A percentile compares a stretch with the other conserved stretches of the same genome.
These are phyloP conservation scores for Oryza longistaminata DNA, from an alignment of 176 grass and related monocot species.

Conservation along the genomic window DNA sequence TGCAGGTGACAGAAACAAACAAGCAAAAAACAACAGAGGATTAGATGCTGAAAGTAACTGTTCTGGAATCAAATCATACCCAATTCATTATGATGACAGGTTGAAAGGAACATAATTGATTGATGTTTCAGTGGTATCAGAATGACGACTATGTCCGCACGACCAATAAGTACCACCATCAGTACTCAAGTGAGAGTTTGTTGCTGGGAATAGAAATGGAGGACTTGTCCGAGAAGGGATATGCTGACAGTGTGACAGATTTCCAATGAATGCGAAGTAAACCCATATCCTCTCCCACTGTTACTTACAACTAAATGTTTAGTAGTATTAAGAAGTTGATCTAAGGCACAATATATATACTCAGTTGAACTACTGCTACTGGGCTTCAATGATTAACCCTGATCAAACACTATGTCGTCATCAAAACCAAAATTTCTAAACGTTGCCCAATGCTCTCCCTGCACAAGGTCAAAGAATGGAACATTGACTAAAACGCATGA, in stretches of 20 bases:
- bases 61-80: neutral
- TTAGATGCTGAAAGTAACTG: neutral
- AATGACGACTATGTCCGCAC: neutral
- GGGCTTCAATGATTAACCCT: neutral
- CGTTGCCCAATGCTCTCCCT: neutral
- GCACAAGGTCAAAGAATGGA: conserved; percentile 8
- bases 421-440: neutral
- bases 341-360: too few species aligned
- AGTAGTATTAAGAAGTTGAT: too few species aligned
- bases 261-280: neutral
- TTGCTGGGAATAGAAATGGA: too few species aligned
- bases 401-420: neutral
- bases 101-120: neutral
- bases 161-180: neutral
- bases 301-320: neutral
- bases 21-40: neutral
- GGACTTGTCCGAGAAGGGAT: neutral
- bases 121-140: neutral
- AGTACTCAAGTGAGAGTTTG: neutral
- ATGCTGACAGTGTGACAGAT: neutral
- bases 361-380: too few species aligned
- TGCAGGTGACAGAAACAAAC: conserved; percentile 36
- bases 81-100: neutral
- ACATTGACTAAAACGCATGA: neutral
- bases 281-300: neutral